These are phyloP conservation scores for Rhizoclosmatium globosum DNA, from an alignment of 192 early-diverging fungal species.

Conservation along the genomic window DNA sequence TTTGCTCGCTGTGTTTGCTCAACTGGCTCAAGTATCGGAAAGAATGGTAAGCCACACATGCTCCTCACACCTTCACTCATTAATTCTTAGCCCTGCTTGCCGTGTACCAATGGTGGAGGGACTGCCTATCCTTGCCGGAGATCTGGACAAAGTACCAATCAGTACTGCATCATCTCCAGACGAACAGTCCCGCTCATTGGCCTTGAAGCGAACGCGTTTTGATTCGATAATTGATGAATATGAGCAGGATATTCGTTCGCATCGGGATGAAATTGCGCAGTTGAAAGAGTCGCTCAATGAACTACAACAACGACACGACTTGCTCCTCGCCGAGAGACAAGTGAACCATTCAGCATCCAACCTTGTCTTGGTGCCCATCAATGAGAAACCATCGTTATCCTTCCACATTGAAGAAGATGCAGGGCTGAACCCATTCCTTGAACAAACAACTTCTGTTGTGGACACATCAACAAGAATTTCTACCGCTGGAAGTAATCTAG, in stretches of 20 bases:
- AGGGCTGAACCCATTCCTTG: neutral
- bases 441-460: neutral
- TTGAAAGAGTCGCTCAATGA: neutral
- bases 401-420: neutral
- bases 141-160: neutral
- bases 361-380: neutral
- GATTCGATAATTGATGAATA: neutral
- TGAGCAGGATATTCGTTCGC: neutral
- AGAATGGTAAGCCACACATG: neutral
- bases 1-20: neutral
- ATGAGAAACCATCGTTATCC: neutral
- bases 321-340: neutral
- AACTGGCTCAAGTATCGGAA: neutral
- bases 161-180: neutral
- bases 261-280: neutral
- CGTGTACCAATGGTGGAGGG: neutral
- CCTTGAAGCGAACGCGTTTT: neutral
- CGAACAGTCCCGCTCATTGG: neutral
- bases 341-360: neutral
- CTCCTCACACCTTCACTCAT: neutral
- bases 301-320: neutral
- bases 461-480: neutral
- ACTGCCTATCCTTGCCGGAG: neutral
- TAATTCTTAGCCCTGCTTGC: neutral
- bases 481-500: neutral